Evolutionary conservation across 208 protist species (phyloP).

Genomic region (Herpetomonas tarakana): DNA sequence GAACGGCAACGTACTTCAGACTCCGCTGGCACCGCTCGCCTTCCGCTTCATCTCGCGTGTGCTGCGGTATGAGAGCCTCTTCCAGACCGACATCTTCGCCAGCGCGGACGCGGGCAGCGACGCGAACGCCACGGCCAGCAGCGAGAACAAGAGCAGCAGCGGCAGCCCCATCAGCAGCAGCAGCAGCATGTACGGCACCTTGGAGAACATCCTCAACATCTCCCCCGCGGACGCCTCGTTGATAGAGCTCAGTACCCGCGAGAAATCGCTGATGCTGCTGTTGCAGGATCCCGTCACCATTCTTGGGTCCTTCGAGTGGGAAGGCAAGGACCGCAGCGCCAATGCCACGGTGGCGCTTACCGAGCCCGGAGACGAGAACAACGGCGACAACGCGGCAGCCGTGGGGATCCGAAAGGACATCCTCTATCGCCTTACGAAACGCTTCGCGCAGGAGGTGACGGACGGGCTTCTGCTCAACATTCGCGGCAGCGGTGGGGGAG

Average conservation of each 20-base stretch:
- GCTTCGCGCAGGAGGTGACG: neutral
- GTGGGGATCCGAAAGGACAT: neutral
- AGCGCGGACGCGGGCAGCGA: neutral
- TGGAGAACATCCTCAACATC: neutral
- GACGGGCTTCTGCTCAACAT: neutral
- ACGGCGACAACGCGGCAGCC: neutral
- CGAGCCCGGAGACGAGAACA: neutral
- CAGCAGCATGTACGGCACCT: neutral
- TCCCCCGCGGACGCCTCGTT: neutral
- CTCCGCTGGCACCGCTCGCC: constrained; percentile 45
- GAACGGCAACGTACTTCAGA: constrained; percentile 39
- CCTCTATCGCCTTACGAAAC: neutral
- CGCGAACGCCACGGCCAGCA: neutral
- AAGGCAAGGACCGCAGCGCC: neutral
- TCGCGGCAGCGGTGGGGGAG: neutral
- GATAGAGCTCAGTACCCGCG: neutral
- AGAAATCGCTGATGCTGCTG: neutral
- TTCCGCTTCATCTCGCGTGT: constrained; percentile 38
- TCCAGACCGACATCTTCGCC: constrained; percentile 4
- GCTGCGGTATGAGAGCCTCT: constrained; percentile 19
- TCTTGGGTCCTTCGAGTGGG: neutral
- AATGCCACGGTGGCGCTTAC: neutral
- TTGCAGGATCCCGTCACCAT: neutral
- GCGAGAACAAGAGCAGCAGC: too few species aligned
- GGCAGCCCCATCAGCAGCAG: neutral